Conservation (phyloP, 106 monocot genomes). For the Allium cepa region DNA sequence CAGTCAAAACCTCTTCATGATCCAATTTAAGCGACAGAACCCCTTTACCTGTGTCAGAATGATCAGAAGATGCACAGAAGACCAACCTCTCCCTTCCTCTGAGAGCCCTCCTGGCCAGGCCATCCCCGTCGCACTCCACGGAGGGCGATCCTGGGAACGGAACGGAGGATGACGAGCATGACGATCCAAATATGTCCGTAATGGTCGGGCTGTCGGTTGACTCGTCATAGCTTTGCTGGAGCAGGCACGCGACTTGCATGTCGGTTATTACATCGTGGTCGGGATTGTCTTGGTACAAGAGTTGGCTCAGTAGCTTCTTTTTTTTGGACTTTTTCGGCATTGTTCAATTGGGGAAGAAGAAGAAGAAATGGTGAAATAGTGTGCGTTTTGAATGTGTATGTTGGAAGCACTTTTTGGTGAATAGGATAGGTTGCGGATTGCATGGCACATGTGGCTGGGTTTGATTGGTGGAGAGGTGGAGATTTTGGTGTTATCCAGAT, state of each 20-base stretch:
- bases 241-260: constrained; percentile 15
- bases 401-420: constrained; percentile 4
- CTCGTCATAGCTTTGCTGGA: constrained; percentile 4
- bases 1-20: constrained; percentile 51
- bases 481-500: constrained; percentile 11
- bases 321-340: constrained; percentile 1
- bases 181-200: constrained; percentile 14
- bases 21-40: constrained; percentile 51
- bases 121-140: constrained; percentile 12
- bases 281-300: neutral
- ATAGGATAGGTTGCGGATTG: neutral
- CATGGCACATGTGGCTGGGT: neutral
- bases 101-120: constrained; percentile 41
- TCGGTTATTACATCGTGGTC: neutral
- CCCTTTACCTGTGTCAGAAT: neutral
- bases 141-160: constrained; percentile 3
- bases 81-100: constrained; percentile 52
- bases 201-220: neutral
- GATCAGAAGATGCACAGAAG: constrained; percentile 21
- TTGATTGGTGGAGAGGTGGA: neutral
- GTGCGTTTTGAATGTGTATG: too few species aligned
- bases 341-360: neutral
- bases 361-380: neutral
- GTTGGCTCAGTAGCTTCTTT: constrained; percentile 22
- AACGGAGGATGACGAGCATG: neutral